Percentiles rank a stretch among this genome's conserved stretches.
phyloP scores from a whole-genome alignment of 202 grass and related monocot species.

The Schoenoplectus tabernaemontani region DNA sequence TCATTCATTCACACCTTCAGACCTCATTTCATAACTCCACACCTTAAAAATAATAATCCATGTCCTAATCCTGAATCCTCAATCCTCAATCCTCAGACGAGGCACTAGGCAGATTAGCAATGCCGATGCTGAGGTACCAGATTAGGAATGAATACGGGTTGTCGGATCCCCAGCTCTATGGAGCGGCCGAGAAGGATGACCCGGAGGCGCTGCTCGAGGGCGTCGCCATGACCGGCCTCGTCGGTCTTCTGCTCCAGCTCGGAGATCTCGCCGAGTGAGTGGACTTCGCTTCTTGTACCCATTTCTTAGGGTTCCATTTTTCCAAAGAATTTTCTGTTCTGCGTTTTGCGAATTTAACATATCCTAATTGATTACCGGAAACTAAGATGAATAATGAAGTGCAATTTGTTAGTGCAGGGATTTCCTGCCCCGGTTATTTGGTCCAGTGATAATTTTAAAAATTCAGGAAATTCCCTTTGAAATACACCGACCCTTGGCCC shows the following conservation, averaged over 20 bases:
- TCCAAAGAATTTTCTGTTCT: not conserved
- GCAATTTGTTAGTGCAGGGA: not conserved
- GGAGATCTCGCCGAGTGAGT: constrained; percentile 97
- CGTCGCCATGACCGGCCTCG: constrained; percentile 93
- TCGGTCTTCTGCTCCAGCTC: constrained; percentile 78
- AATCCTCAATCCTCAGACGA: too few relatives aligned
- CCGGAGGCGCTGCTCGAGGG: constrained; percentile 92
- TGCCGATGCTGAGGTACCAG: constrained; percentile 82
- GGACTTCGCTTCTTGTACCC: not conserved
- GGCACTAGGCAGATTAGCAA: not conserved
- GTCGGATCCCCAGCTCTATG: constrained; percentile 60
- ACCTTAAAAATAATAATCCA: not conserved
- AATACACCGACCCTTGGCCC: not conserved
- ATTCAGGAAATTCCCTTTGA: not conserved
- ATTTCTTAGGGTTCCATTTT: not conserved
- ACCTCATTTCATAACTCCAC: not conserved
- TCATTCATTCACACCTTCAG: not conserved
- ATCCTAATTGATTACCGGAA: not conserved
- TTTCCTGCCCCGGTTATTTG: not conserved
- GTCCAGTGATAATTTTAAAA: not conserved
- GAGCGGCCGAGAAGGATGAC: constrained; percentile 64
- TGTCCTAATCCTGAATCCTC: not conserved
- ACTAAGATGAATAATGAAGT: not conserved
- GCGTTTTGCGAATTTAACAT: not conserved
- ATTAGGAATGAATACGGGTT: constrained; percentile 84